These are phyloP conservation scores for Metschnikowia noctiluminum DNA, from an alignment of 805 yeast species.

Conservation along the genomic window DNA sequence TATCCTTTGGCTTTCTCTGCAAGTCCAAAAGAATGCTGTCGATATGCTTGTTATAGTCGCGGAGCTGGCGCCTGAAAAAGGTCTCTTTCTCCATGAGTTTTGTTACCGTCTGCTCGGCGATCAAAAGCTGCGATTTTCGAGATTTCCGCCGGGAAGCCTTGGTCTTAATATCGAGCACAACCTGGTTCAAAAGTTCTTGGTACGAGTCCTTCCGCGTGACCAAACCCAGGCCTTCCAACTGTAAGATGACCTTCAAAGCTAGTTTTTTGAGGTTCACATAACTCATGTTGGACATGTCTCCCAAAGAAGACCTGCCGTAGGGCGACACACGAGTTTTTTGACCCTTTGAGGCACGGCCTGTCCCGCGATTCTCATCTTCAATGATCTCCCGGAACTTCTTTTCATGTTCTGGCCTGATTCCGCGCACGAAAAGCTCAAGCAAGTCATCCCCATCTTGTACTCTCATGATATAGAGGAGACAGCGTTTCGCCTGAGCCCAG, in stretches of 20 bases:
- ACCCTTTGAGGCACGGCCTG: background rate
- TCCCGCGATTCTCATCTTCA: constrained; percentile 36
- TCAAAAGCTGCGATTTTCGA: constrained; percentile 39
- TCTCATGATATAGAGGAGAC: constrained; percentile 75
- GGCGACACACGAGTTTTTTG: background rate
- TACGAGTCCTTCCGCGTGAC: constrained; percentile 67
- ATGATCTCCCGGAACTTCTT: constrained; percentile 54
- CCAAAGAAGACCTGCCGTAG: constrained; percentile 44
- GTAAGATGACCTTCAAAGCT: constrained; percentile 71
- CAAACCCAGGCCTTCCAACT: constrained; percentile 65
- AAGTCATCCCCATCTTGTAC: constrained; percentile 73
- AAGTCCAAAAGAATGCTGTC: constrained; percentile 41
- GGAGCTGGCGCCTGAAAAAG: constrained; percentile 42
- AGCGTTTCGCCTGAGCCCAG: constrained; percentile 75
- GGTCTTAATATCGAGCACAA: constrained; percentile 72
- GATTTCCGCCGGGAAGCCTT: constrained; percentile 43
- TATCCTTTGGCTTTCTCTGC: constrained; percentile 45
- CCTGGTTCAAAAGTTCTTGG: constrained; percentile 76
- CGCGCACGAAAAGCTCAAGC: constrained; percentile 63
- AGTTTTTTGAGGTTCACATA: constrained; percentile 76
- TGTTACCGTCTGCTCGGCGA: constrained; percentile 40
- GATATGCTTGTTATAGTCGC: constrained; percentile 46
- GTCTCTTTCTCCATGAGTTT: constrained; percentile 45
- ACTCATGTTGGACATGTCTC: constrained; percentile 45
- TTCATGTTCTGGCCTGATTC: constrained; percentile 70